These are phyloP conservation scores for Dendrobium nobile DNA, from an alignment of 106 monocot species.

Conservation along the genomic window DNA sequence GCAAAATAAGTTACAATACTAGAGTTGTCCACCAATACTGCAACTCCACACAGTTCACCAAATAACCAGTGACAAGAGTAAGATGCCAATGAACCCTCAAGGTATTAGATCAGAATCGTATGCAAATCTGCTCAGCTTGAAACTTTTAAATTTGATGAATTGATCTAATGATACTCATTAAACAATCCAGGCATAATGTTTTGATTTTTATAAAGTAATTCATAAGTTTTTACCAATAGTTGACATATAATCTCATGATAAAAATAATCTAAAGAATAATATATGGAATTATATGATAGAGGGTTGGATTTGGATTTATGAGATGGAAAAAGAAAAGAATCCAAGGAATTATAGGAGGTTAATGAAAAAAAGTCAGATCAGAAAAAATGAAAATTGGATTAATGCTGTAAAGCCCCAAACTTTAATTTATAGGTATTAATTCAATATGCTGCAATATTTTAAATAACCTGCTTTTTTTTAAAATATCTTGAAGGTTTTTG, in stretches of 20 bases:
- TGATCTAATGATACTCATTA: too few species aligned
- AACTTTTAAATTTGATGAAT: too few species aligned
- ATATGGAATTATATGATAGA: background rate
- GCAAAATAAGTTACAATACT: too few species aligned
- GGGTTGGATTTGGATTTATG: background rate
- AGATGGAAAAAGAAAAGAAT: background rate
- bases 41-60: too few species aligned
- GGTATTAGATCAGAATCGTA: too few species aligned
- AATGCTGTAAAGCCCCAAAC: background rate
- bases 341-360: background rate
- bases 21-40: too few species aligned
- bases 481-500: background rate
- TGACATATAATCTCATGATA: background rate
- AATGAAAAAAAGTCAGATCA: background rate
- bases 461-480: background rate
- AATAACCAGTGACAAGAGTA: too few species aligned
- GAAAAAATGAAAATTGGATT: background rate
- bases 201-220: too few species aligned
- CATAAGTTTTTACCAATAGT: background rate
- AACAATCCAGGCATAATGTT: too few species aligned
- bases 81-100: too few species aligned
- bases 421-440: background rate
- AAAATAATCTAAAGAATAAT: background rate
- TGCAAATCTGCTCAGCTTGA: too few species aligned
- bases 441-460: background rate